A percentile compares a stretch with the other conserved stretches of the same genome.
These are phyloP conservation scores for Flaveria robusta DNA, from an alignment of 129 eudicot genomes.

Conservation along the genomic window DNA sequence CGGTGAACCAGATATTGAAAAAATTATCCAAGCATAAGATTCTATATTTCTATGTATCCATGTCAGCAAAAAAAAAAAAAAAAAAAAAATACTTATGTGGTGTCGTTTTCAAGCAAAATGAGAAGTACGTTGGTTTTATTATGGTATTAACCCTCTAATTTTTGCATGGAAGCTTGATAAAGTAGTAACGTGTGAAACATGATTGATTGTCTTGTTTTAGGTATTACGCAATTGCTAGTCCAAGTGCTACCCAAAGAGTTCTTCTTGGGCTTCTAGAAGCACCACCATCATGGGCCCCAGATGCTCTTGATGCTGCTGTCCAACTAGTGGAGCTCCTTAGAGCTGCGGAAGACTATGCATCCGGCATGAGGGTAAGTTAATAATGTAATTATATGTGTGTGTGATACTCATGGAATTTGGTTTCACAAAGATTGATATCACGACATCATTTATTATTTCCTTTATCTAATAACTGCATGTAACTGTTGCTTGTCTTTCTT, in stretches of 20 bases:
- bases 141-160: background rate
- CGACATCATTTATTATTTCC: background rate
- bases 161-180: slow-evolving; percentile 3
- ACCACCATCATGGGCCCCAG: slow-evolving; percentile 99
- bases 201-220: slow-evolving; percentile 42
- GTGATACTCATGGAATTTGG: slow-evolving; percentile 2
- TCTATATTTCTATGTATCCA: background rate
- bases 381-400: background rate
- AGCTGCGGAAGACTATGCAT: slow-evolving; percentile 98
- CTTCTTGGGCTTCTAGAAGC: slow-evolving; percentile 98
- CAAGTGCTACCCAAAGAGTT: slow-evolving; percentile 97
- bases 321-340: slow-evolving; percentile 95
- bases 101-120: background rate
- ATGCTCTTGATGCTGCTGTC: slow-evolving; percentile 99
- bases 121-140: background rate
- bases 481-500: background rate
- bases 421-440: slow-evolving; percentile 11
- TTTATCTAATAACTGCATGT: background rate
- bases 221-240: slow-evolving; percentile 96
- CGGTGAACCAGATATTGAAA: too few species aligned
- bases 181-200: background rate
- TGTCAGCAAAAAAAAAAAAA: background rate
- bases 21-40: background rate
- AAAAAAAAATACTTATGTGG: background rate
- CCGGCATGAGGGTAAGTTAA: slow-evolving; percentile 89